Base-by-base conservation (phyloP, 2,329 filamentous ascomycete genomes). In the Penicillium sp. region DNA sequence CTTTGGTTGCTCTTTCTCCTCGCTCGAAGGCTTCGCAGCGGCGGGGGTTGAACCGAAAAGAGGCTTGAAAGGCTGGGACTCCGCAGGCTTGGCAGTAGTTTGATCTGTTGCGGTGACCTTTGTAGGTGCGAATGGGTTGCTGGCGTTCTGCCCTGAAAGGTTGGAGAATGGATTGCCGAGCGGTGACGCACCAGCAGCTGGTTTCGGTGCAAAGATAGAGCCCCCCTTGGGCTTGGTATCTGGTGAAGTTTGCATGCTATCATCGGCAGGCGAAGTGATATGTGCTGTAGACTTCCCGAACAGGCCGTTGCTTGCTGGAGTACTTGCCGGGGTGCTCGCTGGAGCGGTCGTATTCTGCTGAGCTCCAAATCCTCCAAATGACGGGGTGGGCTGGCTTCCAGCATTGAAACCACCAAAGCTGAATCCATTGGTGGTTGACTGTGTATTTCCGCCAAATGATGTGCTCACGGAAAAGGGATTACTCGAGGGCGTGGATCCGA, bases 231-330 rank as follows among this genome's bases (percentile, higher is more conserved):
- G 56, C 42, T 64, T 63, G n/a, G 51, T 34, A 34, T 63, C 62
- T 14, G 62, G 62, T 7, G 62, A 64, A 16, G 50, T 63, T 58
- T 63, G 61, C 62, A 64, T 64, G 16, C 56, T 63, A 34, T 64
- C 62, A 18, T 53, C 53, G n/a, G 45, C 55, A 43, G 61, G 38
- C 23, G 47, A 18, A 23, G 59, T 29, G 13, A 43, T 58, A 14
- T 55, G 39, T 30, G 51, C 16, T 13, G 48, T 34, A n/a, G 56
- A 51, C 45, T 59, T 56, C 10, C 61, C 60, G 39, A 65, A 65
- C 14, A 62, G 5, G 35, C 46, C 30, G 23, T 42, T 27, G 14
- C 48, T 38, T 26, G 30, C 45, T 16, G 59, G 35, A 7, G 35
- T 26, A 19, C 18, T 40, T 16, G 57, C 43, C n/a, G 59, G 35